These are phyloP conservation scores for Lasiodiplodia hormozganensis DNA, from an alignment of 2,329 filamentous ascomycete genomes.

Conservation along the genomic window DNA sequence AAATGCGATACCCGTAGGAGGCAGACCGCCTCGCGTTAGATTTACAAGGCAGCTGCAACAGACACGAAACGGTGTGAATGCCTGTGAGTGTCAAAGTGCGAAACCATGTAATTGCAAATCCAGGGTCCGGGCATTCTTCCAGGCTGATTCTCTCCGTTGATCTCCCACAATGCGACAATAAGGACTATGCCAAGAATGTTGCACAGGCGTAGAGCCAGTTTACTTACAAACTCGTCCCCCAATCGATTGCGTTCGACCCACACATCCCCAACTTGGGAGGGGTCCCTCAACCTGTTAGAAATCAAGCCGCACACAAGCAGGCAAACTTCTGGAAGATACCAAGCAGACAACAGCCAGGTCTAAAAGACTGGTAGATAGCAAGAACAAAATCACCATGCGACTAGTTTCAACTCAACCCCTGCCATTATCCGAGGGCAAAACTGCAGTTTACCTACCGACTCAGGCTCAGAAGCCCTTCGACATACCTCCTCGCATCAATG, in stretches of 20 bases:
- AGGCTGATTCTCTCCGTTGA: not conserved
- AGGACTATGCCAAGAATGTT: not conserved
- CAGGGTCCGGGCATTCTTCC: not conserved
- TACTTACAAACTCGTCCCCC: not conserved
- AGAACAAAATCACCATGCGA: no score
- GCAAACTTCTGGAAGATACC: no score
- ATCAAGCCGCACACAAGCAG: no score
- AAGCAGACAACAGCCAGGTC: no score
- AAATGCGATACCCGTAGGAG: not conserved
- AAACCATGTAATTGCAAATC: not conserved
- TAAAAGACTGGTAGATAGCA: no score
- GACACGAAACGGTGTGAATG: not conserved
- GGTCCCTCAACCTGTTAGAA: not conserved
- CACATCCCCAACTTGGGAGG: not conserved
- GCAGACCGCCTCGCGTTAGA: not conserved
- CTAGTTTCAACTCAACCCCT: not conserved
- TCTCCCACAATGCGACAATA: not conserved
- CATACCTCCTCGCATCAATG: slow-evolving; percentile 76
- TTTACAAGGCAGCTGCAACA: not conserved
- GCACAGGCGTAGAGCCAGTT: not conserved
- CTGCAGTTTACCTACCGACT: slow-evolving; percentile 46
- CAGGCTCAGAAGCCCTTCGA: slow-evolving; percentile 74
- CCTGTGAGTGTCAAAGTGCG: not conserved
- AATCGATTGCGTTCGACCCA: not conserved
- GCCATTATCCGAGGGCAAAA: not conserved